These are phyloP conservation scores for Aspergillus bombycis DNA, from an alignment of 2,329 filamentous ascomycete species.

Conservation along the genomic window DNA sequence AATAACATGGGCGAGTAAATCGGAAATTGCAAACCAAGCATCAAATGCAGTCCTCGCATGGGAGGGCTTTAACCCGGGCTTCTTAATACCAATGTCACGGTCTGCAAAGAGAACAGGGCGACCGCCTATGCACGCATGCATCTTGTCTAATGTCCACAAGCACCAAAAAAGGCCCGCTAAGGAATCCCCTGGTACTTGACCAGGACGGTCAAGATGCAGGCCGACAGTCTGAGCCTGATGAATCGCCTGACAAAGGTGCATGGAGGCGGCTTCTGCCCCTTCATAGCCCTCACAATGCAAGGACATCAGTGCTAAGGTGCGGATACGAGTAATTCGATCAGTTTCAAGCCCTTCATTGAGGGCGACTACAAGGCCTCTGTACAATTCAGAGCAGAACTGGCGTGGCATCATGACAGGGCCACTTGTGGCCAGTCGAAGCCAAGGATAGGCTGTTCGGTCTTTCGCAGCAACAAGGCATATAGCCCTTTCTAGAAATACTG, in stretches of 20 bases:
- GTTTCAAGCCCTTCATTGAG: constrained; percentile 43
- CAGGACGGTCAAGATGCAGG: constrained; percentile 43
- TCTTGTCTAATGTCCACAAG: constrained; percentile 46
- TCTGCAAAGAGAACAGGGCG: constrained; percentile 44
- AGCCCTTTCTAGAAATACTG: constrained; percentile 42
- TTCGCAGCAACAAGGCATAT: constrained; percentile 47
- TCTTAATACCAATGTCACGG: constrained; percentile 42
- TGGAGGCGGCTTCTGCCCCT: constrained; percentile 43
- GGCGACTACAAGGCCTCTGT: constrained; percentile 39
- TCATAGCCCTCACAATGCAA: constrained; percentile 46
- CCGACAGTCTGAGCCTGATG: constrained; percentile 46
- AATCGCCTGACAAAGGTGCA: constrained; percentile 45
- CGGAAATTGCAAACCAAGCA: constrained; percentile 43
- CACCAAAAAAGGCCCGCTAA: constrained; percentile 43
- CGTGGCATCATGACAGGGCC: constrained; percentile 37
- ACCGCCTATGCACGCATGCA: constrained; percentile 46
- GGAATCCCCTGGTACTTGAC: constrained; percentile 32
- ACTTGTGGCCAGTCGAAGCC: constrained; percentile 34
- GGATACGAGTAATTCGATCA: constrained; percentile 42
- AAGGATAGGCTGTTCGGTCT: constrained; percentile 33
- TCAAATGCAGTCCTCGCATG: constrained; percentile 32
- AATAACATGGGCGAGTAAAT: constrained; percentile 42
- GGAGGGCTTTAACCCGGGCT: constrained; percentile 25
- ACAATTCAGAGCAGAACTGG: constrained; percentile 42
- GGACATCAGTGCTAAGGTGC: constrained; percentile 43